Evolutionary conservation across 164 flowering plant genomes (phyloP).

Genomic region (grape (Vitis vinifera)): ASM3070453v1 NC_081810.1:22231001-22231500

Average conservation of each 20-base stretch:
- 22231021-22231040: too few relatives aligned
- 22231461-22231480: slow-evolving; percentile 2
- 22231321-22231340: too few relatives aligned
- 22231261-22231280: too few relatives aligned
- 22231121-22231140: slow-evolving; percentile 8
- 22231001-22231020: too few relatives aligned
- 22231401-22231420: not conserved
- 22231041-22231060: too few relatives aligned
- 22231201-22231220: not conserved
- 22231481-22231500: slow-evolving; percentile 3
- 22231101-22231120: slow-evolving; percentile 9
- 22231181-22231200: not conserved
- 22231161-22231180: slow-evolving; percentile 2
- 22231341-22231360: slow-evolving; percentile 2
- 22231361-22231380: not conserved
- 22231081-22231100: not conserved
- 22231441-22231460: slow-evolving; percentile 4
- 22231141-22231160: not conserved
- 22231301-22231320: too few relatives aligned
- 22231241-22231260: not conserved
- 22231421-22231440: not conserved
- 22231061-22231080: not conserved
- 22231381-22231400: not conserved
- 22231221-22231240: not conserved
- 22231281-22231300: too few relatives aligned